Base-by-base conservation (phyloP, 2,329 filamentous ascomycete genomes). In the Alternaria hordeiaustralica region DNA sequence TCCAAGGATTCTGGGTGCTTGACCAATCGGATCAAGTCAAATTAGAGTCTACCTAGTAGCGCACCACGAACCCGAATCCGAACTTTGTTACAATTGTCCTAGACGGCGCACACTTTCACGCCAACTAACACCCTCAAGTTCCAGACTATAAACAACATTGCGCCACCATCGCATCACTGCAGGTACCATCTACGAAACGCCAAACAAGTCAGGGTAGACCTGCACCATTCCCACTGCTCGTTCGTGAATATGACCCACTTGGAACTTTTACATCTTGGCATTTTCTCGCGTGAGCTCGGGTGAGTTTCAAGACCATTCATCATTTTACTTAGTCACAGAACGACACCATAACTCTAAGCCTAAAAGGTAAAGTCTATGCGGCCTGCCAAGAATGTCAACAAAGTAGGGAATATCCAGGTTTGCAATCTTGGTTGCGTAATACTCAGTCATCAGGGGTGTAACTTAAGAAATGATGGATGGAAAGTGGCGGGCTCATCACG, bases 281-380 rank as follows among this genome's bases (percentile, higher is more conserved):
- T n/a, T 41, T 53, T 36, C 20, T 36, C 30, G 49, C 30, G 30
- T 33, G 30, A 36, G 49, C 30, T 53, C 49, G 49, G 28, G 49
- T 51, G 49, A 51, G 49, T 51, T 51, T 51, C 49, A 51, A 51
- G 28, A 36, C 28, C 28, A 51, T 51, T 41, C 28, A 51, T 51
- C 28, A 36, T 51, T 51, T 51, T 13, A 36, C 28, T 21, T 51
- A 36, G 49, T 36, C 18, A 51, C 28, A 51, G 15, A 51, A 33
- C 49, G 13, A 26, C 49, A 23, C 45, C 49, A 51, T 21, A 11
- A 20, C 28, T 36, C 21, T 51, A 51, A 36, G 21, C 49, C 49
- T 9, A 11, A 51, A 51, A 18, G 49, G 18, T 23, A 9, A 51
- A 33, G 49, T n/a, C 15, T 30, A 51, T 36, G 49, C 28, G 49